Base-by-base conservation (phyloP, 2,329 filamentous ascomycete genomes). In the Epichloe scottii region DNA sequence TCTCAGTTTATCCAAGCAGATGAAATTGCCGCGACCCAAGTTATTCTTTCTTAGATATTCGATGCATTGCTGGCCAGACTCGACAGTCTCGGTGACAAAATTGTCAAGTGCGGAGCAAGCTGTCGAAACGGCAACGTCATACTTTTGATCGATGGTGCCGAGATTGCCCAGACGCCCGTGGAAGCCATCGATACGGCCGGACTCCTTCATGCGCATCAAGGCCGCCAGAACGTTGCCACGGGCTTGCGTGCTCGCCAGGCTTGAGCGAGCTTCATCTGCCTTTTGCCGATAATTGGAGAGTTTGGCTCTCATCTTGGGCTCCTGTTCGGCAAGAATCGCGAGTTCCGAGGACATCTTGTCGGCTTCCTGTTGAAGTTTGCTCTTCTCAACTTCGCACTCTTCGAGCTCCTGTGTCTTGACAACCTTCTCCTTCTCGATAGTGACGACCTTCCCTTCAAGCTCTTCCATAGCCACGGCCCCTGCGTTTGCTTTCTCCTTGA, bases 41-140 rank as follows among this genome's bases (percentile, higher is more conserved):
- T 96, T 96, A 60, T 95, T 98, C 74, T 97, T 98, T 51, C 93
- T 83, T 12, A 98, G 77, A 62, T 98, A 93, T 63, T 97, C 93
- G 56, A 98, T 97, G 67, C 94, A 98, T 65, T 97, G 90, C 67
- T 98, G 93, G 56, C 90, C 93, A 53, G 89, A 87, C 61, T 97
- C 93, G 14, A 97, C 91, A 1, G 88, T 90, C 60, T 97, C 93
- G 0, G 95, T 95, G 10, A 98, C 91, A 68, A 98, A 90, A 63
- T 97, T 95, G 67, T 98, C 89, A 10, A 98, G 79, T 2, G 86
- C 79, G 44, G 87, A 84, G 59, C 93, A 97, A 11, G 93, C 94
- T 0, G 93, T 98, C 0, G 94, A 98, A 54, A 98, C 95, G n/a
- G 93, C 93, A 42, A 98, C 82, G 62, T 98, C 93, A 66, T 95